phyloP scores from a whole-genome alignment of 225 moss, liverwort and hornwort species.

The Rhytidiadelphus loreus region DNA sequence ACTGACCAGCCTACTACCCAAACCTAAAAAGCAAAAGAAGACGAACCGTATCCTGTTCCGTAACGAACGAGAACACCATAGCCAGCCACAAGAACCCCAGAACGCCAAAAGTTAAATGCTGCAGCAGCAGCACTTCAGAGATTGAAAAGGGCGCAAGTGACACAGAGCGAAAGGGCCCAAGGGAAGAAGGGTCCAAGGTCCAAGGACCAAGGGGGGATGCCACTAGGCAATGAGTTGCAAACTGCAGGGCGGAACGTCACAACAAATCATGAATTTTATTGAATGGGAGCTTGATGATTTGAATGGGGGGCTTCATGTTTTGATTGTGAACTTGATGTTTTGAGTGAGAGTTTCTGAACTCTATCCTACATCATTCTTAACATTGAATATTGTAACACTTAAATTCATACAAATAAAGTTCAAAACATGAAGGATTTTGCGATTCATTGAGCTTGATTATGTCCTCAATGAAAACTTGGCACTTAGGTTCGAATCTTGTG shows the following conservation, averaged over 20 bases:
- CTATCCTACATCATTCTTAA: not conserved
- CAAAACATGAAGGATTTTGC: not conserved
- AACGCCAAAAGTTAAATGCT: not conserved
- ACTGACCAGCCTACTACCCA: not conserved
- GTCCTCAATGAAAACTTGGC: rapidly evolving
- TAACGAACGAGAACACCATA: not conserved
- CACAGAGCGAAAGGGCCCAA: not conserved
- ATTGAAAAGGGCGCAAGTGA: not conserved
- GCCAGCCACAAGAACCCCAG: not conserved
- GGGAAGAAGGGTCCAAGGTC: not conserved
- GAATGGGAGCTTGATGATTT: not conserved
- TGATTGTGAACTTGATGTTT: not conserved
- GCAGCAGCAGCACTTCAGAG: not conserved
- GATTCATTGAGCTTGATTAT: rapidly evolving
- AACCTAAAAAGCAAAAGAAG: not conserved
- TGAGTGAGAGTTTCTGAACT: not conserved
- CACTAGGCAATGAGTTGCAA: not conserved
- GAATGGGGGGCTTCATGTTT: not conserved
- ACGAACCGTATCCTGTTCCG: not conserved
- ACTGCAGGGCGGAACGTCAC: not conserved
- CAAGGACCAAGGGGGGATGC: not conserved
- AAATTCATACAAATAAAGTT: not conserved
- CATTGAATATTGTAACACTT: not conserved
- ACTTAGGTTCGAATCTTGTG: not conserved
- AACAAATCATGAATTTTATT: not conserved